Percentiles rank a stretch among this genome's conserved stretches.
Evolutionary conservation across 2,329 filamentous ascomycete species (phyloP).

Genomic region (Claviceps quebecensis): DNA sequence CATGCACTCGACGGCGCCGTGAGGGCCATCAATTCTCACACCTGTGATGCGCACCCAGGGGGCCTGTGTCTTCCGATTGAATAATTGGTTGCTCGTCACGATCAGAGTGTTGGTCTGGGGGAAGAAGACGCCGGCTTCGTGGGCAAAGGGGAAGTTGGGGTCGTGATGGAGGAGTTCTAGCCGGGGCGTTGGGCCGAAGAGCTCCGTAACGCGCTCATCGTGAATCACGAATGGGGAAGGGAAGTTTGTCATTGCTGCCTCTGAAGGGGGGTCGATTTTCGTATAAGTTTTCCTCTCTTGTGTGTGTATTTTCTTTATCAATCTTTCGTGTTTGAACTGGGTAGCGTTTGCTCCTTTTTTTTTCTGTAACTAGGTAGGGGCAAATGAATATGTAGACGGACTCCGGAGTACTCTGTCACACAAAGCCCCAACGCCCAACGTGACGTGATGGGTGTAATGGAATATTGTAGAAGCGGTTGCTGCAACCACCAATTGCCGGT

Average conservation of each 20-base stretch:
- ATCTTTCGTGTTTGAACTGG: no score
- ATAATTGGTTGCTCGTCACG: slow-evolving; percentile 13
- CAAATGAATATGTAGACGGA: no score
- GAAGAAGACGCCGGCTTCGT: slow-evolving; percentile 37
- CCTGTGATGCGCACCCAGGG: slow-evolving; percentile 20
- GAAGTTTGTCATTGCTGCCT: not conserved
- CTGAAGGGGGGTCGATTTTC: not conserved
- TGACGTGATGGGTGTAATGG: no score
- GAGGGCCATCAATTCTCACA: slow-evolving; percentile 5
- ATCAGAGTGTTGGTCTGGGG: slow-evolving; percentile 6
- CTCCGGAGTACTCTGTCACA: no score
- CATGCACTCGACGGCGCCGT: slow-evolving; percentile 9
- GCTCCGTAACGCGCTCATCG: not conserved
- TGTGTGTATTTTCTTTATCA: no score
- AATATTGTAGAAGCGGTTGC: no score
- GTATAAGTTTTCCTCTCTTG: no score
- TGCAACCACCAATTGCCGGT: no score
- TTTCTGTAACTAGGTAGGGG: no score
- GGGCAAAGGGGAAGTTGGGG: slow-evolving; percentile 10
- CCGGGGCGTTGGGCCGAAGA: not conserved
- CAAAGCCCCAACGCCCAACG: no score
- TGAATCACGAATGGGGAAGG: not conserved
- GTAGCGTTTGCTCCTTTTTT: no score
- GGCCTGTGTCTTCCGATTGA: slow-evolving; percentile 12
- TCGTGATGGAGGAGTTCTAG: not conserved